A percentile compares a stretch with the other conserved stretches of the same genome.
phyloP scores from a whole-genome alignment of 805 yeast genomes.

The Scheffersomyces stipitis region DNA sequence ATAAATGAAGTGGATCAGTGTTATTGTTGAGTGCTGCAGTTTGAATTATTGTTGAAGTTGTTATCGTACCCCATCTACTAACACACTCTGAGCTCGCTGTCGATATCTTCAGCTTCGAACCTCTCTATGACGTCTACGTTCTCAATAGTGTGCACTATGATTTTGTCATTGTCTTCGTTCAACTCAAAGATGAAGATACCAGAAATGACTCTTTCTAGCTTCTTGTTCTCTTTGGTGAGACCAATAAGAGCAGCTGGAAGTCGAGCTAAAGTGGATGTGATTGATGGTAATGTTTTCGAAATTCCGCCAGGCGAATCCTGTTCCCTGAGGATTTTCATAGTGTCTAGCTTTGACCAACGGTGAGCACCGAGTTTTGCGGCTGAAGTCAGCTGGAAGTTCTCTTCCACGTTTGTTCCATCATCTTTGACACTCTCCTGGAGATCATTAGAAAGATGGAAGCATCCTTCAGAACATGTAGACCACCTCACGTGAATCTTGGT shows the following conservation, averaged over 20 bases:
- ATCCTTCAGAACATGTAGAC: constrained; percentile 55
- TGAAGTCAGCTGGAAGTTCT: constrained; percentile 29
- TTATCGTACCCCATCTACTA: constrained; percentile 10
- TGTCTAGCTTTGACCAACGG: constrained; percentile 38
- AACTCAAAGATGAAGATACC: constrained; percentile 71
- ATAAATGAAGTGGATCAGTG: too few species aligned
- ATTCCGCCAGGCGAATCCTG: constrained; percentile 1
- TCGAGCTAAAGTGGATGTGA: constrained; percentile 25
- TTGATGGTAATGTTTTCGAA: constrained; percentile 14
- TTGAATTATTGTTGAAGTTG: too few species aligned
- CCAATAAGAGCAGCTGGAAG: constrained; percentile 35
- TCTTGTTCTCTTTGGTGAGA: constrained; percentile 22
- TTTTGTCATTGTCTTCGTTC: constrained; percentile 51
- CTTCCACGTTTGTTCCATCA: constrained; percentile 2
- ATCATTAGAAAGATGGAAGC: constrained; percentile 41
- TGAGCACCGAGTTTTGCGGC: constrained; percentile 41
- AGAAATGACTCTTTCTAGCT: constrained; percentile 41
- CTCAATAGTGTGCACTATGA: constrained; percentile 66
- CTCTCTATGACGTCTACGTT: constrained; percentile 59
- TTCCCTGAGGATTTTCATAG: constrained; percentile 15
- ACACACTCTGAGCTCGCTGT: constrained; percentile 28
- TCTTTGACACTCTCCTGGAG: neutral
- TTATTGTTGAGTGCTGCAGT: too few species aligned
- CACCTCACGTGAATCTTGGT: constrained; percentile 56
- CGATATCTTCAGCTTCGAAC: constrained; percentile 24